Evolutionary conservation across 495 filamentous ascomycete species (phyloP), one percentile per base, ranked within the genome.

Genomic region (Aspergillus biplanus): DNA sequence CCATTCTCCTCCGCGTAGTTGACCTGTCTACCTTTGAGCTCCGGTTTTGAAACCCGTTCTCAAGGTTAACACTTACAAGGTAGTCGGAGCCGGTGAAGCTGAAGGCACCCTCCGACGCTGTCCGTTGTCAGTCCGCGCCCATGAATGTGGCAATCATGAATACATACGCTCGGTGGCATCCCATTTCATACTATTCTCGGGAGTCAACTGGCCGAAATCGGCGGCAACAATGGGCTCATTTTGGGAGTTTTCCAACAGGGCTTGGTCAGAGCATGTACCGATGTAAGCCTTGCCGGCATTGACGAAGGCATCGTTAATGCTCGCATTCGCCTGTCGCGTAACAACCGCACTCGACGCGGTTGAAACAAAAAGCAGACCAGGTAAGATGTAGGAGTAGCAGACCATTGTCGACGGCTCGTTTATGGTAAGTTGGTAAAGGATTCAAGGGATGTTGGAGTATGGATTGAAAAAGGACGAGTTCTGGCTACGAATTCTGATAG

Each of bases 151-250:
- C 13, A 7, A 35, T 16, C 7, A 31, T 27, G 21, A 27, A 27
- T 27, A 69, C 75, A 62, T 47, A 75, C 75, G 72, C 53, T 76
- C 74, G 60, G 70, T 71, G 27, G 72, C 60, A 59, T 84, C 82
- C 81, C 80, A 84, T 67, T 85, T 85, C 82, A 85, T 83, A 59
- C 80, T 83, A 73, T 85, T 85, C 74, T 84, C 83, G 0, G 82
- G 80, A 7, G 81, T 83, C 61, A 85, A 61, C 53, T 78, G 75
- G 58, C 82, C 80, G 48, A 85, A 85, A 63, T 84, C 71, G 1
- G 76, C 71, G 53, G 74, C 69, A 69, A 83, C 69, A 57, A 83
- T 78, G 7, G 76, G 73, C 47, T 49, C 58, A 46, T 65, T 67
- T 42, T 53, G 34, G 42, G n/a, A 33, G n/a, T 65, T 71, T 64